These are phyloP conservation scores for Cyclostephanos tholiformis DNA, from an alignment of 108 stramenopile species.

Conservation along the genomic window DNA sequence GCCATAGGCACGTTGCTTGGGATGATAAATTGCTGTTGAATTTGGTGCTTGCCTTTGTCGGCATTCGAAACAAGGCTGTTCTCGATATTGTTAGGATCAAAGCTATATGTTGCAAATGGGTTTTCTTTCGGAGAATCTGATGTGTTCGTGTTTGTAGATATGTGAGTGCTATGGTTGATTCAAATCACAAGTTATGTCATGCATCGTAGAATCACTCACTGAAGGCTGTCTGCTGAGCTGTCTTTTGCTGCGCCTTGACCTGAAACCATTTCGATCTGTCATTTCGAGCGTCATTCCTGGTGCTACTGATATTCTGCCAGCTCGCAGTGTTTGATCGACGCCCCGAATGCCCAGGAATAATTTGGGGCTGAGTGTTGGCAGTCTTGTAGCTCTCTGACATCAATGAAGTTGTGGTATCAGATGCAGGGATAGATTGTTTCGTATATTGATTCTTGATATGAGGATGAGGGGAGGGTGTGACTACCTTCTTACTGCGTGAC, in stretches of 20 bases:
- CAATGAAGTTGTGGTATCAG: slow-evolving; percentile 6
- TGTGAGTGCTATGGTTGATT: slow-evolving; percentile 34
- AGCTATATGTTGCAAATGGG: slow-evolving; percentile 71
- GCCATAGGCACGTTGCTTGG: slow-evolving; percentile 13
- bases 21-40: slow-evolving; percentile 25
- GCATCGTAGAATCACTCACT: slow-evolving; percentile 9
- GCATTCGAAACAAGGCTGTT: slow-evolving; percentile 37
- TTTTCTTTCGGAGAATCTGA: slow-evolving; percentile 70
- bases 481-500: slow-evolving; percentile 11
- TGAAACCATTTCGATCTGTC: slow-evolving; percentile 37
- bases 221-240: slow-evolving; percentile 34
- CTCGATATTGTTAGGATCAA: slow-evolving; percentile 87
- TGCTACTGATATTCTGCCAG: slow-evolving; percentile 7
- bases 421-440: not conserved
- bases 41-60: slow-evolving; percentile 14
- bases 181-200: slow-evolving; percentile 20
- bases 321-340: not conserved
- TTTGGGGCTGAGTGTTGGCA: not conserved
- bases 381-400: slow-evolving; percentile 6
- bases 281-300: slow-evolving; percentile 11
- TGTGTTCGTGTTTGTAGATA: slow-evolving; percentile 49
- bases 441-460: not conserved
- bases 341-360: slow-evolving; percentile 2
- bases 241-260: slow-evolving; percentile 36
- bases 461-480: slow-evolving; percentile 52